A percentile compares a stretch with the other conserved stretches of the same genome.
Conservation (phyloP, 371 early-diverging fungal species). For the Mortierella sp. region DNA sequence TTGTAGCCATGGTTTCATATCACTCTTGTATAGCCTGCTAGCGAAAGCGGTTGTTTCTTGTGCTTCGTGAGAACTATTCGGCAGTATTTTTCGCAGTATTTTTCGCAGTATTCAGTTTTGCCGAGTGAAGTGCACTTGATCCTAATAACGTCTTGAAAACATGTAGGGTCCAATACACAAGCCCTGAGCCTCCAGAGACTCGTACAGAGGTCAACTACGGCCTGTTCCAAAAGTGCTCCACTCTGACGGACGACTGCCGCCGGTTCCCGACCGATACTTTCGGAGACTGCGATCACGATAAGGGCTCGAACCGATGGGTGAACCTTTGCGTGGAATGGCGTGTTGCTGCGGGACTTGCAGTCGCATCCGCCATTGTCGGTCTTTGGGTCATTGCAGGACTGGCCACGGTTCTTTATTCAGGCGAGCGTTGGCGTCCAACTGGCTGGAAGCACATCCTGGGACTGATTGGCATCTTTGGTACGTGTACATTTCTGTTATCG, state of each 20-base stretch:
- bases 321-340: conserved; percentile 51
- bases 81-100: too few species aligned
- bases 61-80: too few species aligned
- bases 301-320: conserved; percentile 32
- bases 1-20: too few species aligned
- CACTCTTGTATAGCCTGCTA: too few species aligned
- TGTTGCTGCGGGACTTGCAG: conserved; percentile 24
- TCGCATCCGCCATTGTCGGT: conserved; percentile 31
- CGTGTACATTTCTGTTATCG: neutral
- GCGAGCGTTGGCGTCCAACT: conserved; percentile 33
- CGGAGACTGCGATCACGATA: conserved; percentile 53
- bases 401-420: conserved; percentile 40
- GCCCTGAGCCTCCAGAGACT: conserved; percentile 25
- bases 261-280: conserved; percentile 47
- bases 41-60: too few species aligned
- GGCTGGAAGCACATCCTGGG: conserved; percentile 54
- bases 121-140: too few species aligned
- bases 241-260: conserved; percentile 50
- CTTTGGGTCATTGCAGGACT: conserved; percentile 42
- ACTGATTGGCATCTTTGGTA: conserved; percentile 49
- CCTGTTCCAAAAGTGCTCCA: conserved; percentile 50
- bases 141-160: neutral
- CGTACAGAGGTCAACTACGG: conserved; percentile 44
- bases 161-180: conserved; percentile 47
- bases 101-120: too few species aligned